Conservation (phyloP, 768 basidiomycete species). For the Tricholoma flavovirens region DNA sequence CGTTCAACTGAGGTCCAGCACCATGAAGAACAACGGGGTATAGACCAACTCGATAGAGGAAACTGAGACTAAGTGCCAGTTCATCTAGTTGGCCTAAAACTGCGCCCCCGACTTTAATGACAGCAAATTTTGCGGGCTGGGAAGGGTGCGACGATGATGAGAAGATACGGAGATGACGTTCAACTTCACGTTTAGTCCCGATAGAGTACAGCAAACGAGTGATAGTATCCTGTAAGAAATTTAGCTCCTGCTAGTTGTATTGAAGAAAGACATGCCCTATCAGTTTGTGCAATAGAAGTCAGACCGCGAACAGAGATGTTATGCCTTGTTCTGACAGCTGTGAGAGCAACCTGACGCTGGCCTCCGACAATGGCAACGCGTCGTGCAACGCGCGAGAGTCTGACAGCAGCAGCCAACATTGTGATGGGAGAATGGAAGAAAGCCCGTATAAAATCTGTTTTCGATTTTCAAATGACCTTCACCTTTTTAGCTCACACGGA, state of each 20-base stretch:
- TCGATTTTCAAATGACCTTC: constrained; percentile 14
- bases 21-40: constrained; percentile 98
- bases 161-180: constrained; percentile 97
- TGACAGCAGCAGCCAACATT: constrained; percentile 35
- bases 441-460: constrained; percentile 5
- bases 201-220: constrained; percentile 95
- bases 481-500: background rate
- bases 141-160: constrained; percentile 87
- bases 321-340: constrained; percentile 33
- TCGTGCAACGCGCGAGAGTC: constrained; percentile 32
- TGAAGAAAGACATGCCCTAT: constrained; percentile 42
- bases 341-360: constrained; percentile 39
- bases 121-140: constrained; percentile 91
- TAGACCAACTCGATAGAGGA: constrained; percentile 94
- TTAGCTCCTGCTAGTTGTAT: background rate
- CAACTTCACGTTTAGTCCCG: constrained; percentile 95
- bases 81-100: constrained; percentile 91
- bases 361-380: constrained; percentile 46
- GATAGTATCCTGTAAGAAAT: constrained; percentile 76
- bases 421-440: constrained; percentile 9
- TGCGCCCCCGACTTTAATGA: constrained; percentile 97
- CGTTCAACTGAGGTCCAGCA: constrained; percentile 92
- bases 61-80: constrained; percentile 90
- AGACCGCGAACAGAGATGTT: constrained; percentile 36
- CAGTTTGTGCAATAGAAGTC: constrained; percentile 66